A percentile compares a stretch with the other conserved stretches of the same genome.
phyloP scores from a whole-genome alignment of 257 asterid species.

The Nicotiana benthamiana region DNA sequence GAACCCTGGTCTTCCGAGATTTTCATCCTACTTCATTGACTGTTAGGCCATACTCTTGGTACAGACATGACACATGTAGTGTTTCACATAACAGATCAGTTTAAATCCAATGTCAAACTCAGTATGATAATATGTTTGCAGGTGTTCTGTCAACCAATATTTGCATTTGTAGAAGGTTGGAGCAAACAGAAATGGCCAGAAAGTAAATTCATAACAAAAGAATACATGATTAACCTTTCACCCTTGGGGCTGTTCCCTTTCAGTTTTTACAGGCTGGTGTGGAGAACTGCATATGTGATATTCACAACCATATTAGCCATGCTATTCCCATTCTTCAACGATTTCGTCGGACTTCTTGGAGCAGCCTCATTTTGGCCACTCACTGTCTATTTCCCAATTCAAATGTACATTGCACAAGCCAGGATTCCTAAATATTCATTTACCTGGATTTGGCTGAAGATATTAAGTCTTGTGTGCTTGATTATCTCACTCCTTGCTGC shows the following conservation, averaged over 20 bases:
- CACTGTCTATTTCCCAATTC: conserved; percentile 52
- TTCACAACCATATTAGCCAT: conserved; percentile 41
- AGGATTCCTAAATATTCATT: conserved; percentile 26
- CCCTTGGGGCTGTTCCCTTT: conserved; percentile 18
- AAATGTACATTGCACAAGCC: conserved; percentile 41
- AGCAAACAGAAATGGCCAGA: conserved; percentile 29
- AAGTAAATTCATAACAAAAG: conserved; percentile 21
- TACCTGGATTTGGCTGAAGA: conserved; percentile 40
- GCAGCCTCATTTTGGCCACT: conserved; percentile 63
- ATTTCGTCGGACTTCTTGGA: conserved; percentile 58
- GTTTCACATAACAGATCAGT: neutral
- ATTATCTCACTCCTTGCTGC: conserved; percentile 48
- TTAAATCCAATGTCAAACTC: neutral
- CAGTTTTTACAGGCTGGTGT: conserved; percentile 38
- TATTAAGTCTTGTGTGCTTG: conserved; percentile 37
- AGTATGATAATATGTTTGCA: conserved; percentile 10
- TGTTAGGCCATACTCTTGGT: neutral
- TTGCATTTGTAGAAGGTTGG: conserved; percentile 39
- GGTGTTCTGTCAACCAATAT: conserved; percentile 60
- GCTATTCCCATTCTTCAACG: conserved; percentile 68
- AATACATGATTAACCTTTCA: conserved; percentile 14
- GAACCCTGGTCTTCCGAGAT: neutral
- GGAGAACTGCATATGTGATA: conserved; percentile 54
- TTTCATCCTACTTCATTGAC: neutral
- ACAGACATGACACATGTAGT: neutral